phyloP scores from a whole-genome alignment of 225 moss, liverwort and hornwort genomes.

The Pseudoscleropodium purum region DNA sequence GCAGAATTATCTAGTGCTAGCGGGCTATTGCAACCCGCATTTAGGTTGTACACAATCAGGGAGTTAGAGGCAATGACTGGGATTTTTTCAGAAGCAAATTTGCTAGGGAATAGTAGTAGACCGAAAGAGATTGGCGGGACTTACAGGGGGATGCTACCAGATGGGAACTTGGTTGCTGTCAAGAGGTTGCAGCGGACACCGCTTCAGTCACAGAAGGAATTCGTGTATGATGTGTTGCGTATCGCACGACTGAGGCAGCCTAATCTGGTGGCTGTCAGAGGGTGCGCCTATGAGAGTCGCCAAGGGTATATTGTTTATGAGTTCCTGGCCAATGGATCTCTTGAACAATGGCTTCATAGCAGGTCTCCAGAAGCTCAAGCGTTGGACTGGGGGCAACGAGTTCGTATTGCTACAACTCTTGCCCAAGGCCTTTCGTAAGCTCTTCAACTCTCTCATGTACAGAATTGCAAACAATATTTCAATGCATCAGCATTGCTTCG shows the following conservation, averaged over 20 bases:
- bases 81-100: conserved; percentile 70
- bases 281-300: conserved; percentile 71
- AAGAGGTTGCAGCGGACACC: conserved; percentile 65
- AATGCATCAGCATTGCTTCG: too few relatives aligned
- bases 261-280: conserved; percentile 70
- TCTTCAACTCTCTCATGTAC: neutral
- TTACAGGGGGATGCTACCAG: conserved; percentile 54
- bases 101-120: conserved; percentile 49
- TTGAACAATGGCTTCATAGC: conserved; percentile 75
- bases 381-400: conserved; percentile 73
- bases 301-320: conserved; percentile 76
- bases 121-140: conserved; percentile 38
- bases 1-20: conserved; percentile 45
- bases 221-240: conserved; percentile 74
- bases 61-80: conserved; percentile 84
- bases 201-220: conserved; percentile 77
- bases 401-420: conserved; percentile 76
- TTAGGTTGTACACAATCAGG: conserved; percentile 75
- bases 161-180: conserved; percentile 62
- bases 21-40: conserved; percentile 53
- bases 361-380: conserved; percentile 33
- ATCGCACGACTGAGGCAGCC: conserved; percentile 77
- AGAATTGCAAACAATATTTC: neutral
- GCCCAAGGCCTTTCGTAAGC: conserved; percentile 86
- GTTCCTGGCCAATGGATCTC: conserved; percentile 64